phyloP scores from a whole-genome alignment of 2,329 filamentous ascomycete species.

The Botryotinia narcissicola region DNA sequence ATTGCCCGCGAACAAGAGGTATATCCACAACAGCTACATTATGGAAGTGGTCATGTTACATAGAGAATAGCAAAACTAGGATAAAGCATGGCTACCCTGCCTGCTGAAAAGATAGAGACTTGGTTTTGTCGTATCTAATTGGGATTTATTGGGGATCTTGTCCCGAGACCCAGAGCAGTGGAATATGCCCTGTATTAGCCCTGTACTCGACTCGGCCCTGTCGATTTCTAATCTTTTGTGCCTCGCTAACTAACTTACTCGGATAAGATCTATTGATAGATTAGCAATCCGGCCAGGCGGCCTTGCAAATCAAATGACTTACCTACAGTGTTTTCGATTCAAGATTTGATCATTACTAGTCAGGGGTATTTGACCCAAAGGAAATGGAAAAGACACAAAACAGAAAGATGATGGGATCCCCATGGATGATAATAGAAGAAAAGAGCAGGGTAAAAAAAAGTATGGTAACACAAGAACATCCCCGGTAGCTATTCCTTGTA shows the following conservation, averaged over 20 bases:
- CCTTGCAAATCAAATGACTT: slow-evolving; percentile 7
- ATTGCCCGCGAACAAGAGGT: not conserved
- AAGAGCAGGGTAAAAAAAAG: not conserved
- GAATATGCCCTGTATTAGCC: slow-evolving; percentile 7
- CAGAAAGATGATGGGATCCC: not conserved
- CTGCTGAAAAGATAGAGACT: not conserved
- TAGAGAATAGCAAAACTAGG: not conserved
- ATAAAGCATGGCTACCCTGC: slow-evolving; percentile 6
- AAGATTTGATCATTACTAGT: slow-evolving; percentile 10
- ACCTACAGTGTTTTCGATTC: not conserved
- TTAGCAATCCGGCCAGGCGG: not conserved
- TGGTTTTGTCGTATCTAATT: not conserved
- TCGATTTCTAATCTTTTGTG: not conserved
- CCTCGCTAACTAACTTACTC: slow-evolving; percentile 9
- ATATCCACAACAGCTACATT: not conserved
- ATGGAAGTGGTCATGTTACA: slow-evolving; percentile 3
- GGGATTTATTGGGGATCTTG: slow-evolving; percentile 8
- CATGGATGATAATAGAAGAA: slow-evolving; percentile 1
- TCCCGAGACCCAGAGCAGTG: slow-evolving; percentile 15
- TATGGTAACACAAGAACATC: not conserved
- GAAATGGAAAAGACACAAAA: not conserved
- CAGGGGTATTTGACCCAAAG: slow-evolving; percentile 14
- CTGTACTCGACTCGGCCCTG: not conserved
- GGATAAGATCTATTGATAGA: slow-evolving; percentile 9
- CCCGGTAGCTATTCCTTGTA: slow-evolving; percentile 8